Evolutionary conservation across 2,329 filamentous ascomycete genomes (phyloP).

Genomic region (Ophiostoma angusticollis): DNA sequence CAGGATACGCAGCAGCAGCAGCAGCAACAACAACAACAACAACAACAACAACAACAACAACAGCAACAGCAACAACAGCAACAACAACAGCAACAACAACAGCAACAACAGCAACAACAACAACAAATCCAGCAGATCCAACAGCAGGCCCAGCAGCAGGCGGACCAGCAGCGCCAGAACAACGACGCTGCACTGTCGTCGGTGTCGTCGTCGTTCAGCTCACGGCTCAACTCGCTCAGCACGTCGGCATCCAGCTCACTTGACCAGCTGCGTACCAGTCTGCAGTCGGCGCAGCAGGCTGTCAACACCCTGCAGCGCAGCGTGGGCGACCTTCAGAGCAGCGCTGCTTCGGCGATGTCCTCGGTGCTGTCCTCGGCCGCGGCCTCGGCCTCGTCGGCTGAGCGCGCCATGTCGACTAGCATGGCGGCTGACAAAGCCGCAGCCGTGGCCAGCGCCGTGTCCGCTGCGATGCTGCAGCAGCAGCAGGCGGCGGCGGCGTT

Average conservation of each 20-base stretch:
- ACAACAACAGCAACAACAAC: not conserved
- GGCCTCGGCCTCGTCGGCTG: not conserved
- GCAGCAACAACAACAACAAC: not conserved
- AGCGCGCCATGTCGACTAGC: not conserved
- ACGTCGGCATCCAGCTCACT: constrained; percentile 6
- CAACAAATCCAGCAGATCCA: not conserved
- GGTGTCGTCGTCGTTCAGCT: constrained; percentile 7
- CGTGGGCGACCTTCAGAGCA: not conserved
- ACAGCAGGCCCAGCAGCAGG: not conserved
- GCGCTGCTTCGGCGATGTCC: constrained; percentile 2
- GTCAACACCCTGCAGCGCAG: constrained; percentile 3
- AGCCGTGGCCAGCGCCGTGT: constrained; percentile 4
- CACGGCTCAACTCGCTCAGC: constrained; percentile 6
- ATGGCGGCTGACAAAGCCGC: constrained; percentile 1
- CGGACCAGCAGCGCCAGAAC: constrained; percentile 1
- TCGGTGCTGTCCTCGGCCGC: constrained; percentile 2
- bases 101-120: not conserved
- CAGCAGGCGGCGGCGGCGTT: not conserved
- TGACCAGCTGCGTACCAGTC: constrained; percentile 4
- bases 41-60: not conserved
- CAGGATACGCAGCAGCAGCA: not conserved
- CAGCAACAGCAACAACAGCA: not conserved
- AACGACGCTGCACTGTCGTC: constrained; percentile 1
- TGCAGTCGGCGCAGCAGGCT: constrained; percentile 6
- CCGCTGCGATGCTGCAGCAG: not conserved